Conservation (phyloP, 352 stramenopile genomes). For the Paralagenidium karlingii region DNA sequence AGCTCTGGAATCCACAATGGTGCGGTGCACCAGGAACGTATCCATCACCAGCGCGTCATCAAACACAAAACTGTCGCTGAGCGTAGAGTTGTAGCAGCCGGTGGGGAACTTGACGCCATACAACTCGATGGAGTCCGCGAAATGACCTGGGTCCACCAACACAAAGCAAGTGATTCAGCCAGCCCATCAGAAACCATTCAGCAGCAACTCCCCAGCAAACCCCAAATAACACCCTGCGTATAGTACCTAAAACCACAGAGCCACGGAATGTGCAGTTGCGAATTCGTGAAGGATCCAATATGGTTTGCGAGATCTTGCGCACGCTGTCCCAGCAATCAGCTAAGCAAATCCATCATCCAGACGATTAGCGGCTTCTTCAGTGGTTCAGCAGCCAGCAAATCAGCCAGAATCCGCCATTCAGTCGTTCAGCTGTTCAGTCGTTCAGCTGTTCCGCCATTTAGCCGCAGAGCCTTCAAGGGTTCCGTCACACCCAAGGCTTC, state of each 20-base stretch:
- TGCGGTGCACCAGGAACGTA: conserved; percentile 33
- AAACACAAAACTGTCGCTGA: conserved; percentile 46
- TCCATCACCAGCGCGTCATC: conserved; percentile 67
- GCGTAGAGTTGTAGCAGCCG: conserved; percentile 53
- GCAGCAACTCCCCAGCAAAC: neutral
- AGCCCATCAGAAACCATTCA: too few relatives aligned
- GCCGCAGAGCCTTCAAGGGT: too few relatives aligned
- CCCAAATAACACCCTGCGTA: neutral
- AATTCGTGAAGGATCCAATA: conserved; percentile 26
- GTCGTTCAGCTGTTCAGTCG: too few relatives aligned
- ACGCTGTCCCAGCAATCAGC: conserved; percentile 51
- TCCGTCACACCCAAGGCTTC: too few relatives aligned
- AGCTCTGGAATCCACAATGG: conserved; percentile 30
- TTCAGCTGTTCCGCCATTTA: too few relatives aligned
- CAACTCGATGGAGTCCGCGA: conserved; percentile 24
- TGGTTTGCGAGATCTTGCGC: conserved; percentile 17
- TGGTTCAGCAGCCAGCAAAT: too few relatives aligned
- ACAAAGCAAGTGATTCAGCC: too few relatives aligned
- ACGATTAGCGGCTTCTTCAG: conserved; percentile 2
- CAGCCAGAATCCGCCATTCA: too few relatives aligned
- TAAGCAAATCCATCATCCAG: conserved; percentile 7
- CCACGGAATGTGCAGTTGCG: conserved; percentile 62
- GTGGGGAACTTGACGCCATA: conserved; percentile 37
- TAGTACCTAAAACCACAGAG: conserved; percentile 32
- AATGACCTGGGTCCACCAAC: conserved; percentile 4